phyloP scores from a whole-genome alignment of 1,284 basidiomycete species.

The Ustilago curta region DNA sequence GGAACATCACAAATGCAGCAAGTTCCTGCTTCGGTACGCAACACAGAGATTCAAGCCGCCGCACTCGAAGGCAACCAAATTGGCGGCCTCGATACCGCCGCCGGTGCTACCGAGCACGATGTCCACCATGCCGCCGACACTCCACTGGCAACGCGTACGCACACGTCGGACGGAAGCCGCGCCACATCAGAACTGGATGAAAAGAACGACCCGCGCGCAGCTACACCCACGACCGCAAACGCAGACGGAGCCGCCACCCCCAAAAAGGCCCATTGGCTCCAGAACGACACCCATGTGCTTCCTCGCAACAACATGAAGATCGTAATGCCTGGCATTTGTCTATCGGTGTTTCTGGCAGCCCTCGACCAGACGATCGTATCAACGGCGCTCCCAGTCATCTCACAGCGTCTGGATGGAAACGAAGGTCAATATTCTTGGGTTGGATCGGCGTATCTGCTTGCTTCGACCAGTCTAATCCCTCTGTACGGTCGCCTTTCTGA shows the following conservation, averaged over 20 bases:
- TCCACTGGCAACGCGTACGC: slow-evolving; percentile 12
- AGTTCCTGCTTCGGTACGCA: neutral
- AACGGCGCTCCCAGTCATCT: slow-evolving; percentile 68
- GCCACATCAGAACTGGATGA: slow-evolving; percentile 19
- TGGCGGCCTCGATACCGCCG: slow-evolving; percentile 27
- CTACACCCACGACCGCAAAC: neutral
- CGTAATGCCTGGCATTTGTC: slow-evolving; percentile 57
- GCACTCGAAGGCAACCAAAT: slow-evolving; percentile 23
- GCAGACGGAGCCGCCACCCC: neutral
- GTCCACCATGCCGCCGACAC: slow-evolving; percentile 10
- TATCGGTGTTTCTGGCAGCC: slow-evolving; percentile 56
- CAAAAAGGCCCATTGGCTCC: slow-evolving; percentile 50
- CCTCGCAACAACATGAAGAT: slow-evolving; percentile 62
- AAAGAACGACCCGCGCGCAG: slow-evolving; percentile 10
- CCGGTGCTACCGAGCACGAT: slow-evolving; percentile 13
- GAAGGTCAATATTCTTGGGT: slow-evolving; percentile 69
- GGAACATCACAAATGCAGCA: slow-evolving; percentile 14
- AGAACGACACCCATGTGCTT: slow-evolving; percentile 44
- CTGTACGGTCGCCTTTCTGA: slow-evolving; percentile 66
- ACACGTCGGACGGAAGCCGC: slow-evolving; percentile 15
- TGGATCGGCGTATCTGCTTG: slow-evolving; percentile 70
- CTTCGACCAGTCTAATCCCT: slow-evolving; percentile 69
- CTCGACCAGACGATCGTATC: slow-evolving; percentile 69
- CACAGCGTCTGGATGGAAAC: slow-evolving; percentile 39
- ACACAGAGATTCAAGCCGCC: slow-evolving; percentile 18